phyloP scores from a whole-genome alignment of 352 stramenopile species.

The Globisporangium viniferum region DNA sequence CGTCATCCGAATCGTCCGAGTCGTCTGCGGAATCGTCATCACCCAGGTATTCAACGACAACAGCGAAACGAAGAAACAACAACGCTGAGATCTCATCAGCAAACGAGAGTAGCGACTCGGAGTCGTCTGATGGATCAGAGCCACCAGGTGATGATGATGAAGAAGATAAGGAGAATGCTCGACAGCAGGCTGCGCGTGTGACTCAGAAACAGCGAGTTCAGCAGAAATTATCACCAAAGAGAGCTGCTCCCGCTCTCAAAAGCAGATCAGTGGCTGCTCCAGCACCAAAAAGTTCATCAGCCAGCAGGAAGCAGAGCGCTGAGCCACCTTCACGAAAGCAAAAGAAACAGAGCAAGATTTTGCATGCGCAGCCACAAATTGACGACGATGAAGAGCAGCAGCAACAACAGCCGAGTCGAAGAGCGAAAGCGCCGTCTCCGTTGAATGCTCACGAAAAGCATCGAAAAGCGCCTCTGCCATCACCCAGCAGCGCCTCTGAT shows the following conservation, averaged over 20 bases:
- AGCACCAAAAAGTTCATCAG: neutral
- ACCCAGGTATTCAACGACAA: neutral
- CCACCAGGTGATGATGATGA: neutral
- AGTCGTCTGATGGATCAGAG: neutral
- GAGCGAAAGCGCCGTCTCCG: neutral
- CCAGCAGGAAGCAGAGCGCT: neutral
- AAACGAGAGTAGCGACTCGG: neutral
- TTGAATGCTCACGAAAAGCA: neutral
- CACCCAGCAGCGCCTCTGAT: slow-evolving; percentile 13
- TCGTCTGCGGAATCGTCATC: slow-evolving; percentile 6
- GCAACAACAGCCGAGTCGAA: neutral
- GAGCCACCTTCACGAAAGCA: neutral
- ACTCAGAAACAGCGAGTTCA: slow-evolving; percentile 2
- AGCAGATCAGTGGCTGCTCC: slow-evolving; percentile 7
- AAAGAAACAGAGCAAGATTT: neutral
- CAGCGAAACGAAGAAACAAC: slow-evolving; percentile 6
- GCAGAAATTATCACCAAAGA: slow-evolving; percentile 1
- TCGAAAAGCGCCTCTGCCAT: slow-evolving; percentile 3
- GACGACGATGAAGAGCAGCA: neutral
- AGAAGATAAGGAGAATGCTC: slow-evolving; percentile 15
- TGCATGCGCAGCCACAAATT: neutral
- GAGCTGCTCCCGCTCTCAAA: neutral
- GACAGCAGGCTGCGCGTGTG: neutral
- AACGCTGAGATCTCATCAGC: neutral
- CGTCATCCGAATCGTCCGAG: slow-evolving; percentile 8